These are phyloP conservation scores for Chaetomium tenue DNA, from an alignment of 495 filamentous ascomycete genomes.

Conservation along the genomic window DNA sequence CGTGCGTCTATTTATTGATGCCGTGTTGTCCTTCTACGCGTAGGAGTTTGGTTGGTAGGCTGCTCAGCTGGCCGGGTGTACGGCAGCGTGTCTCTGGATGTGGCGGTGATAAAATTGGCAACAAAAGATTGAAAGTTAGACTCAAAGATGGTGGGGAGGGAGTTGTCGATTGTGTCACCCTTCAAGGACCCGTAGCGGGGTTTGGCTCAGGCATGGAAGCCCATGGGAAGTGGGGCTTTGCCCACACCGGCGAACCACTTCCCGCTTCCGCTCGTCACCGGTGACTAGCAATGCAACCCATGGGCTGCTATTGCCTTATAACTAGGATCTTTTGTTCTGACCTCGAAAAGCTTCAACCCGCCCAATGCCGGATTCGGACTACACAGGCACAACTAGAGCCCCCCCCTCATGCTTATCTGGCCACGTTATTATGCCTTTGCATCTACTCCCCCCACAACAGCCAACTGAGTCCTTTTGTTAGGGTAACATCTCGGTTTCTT, in stretches of 20 bases:
- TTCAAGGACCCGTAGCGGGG: slow-evolving; percentile 2
- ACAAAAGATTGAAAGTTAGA: neutral
- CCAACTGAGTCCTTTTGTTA: neutral
- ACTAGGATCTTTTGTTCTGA: slow-evolving; percentile 5
- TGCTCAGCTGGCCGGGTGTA: neutral
- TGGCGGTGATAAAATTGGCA: slow-evolving; percentile 3
- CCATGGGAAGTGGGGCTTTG: neutral
- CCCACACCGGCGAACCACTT: neutral
- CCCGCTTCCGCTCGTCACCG: neutral
- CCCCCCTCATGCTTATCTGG: neutral
- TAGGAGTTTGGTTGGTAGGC: neutral
- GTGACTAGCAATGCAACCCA: neutral
- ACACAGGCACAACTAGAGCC: neutral
- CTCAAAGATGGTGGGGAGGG: neutral
- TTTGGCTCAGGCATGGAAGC: neutral
- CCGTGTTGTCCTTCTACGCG: neutral
- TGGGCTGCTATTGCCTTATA: neutral
- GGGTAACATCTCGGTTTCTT: neutral
- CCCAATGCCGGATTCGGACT: neutral
- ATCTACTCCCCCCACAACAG: neutral
- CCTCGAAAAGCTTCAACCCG: neutral
- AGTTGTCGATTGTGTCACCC: slow-evolving; percentile 11
- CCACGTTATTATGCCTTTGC: neutral
- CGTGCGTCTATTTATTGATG: neutral
- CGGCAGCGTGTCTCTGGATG: slow-evolving; percentile 4